Evolutionary conservation across 768 basidiomycete species (phyloP).

Genomic region (Ephemerocybe angulata): DNA sequence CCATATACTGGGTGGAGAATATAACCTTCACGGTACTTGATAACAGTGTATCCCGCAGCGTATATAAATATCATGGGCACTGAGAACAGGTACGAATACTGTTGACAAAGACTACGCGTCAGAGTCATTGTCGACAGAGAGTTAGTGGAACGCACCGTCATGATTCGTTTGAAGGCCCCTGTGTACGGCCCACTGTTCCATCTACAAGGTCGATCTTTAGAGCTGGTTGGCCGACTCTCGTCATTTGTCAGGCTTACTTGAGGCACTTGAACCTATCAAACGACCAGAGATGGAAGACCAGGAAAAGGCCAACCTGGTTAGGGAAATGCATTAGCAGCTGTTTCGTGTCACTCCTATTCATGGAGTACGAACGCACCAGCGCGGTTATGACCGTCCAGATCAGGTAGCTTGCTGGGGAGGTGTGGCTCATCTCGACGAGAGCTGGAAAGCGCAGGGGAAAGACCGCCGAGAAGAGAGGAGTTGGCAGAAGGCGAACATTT

Average conservation of each 20-base stretch:
- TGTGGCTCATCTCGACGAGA: constrained; percentile 51
- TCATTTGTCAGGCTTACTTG: too few relatives aligned
- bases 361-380: constrained; percentile 37
- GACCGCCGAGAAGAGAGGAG: background rate
- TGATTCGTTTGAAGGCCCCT: constrained; percentile 80
- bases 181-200: constrained; percentile 66
- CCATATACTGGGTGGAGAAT: constrained; percentile 40
- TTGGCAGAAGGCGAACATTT: background rate
- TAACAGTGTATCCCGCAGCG: constrained; percentile 58
- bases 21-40: constrained; percentile 75
- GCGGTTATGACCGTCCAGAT: constrained; percentile 57
- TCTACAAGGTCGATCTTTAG: constrained; percentile 30
- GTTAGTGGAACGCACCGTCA: constrained; percentile 58
- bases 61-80: constrained; percentile 59
- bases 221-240: constrained; percentile 2
- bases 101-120: too few relatives aligned
- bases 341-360: too few relatives aligned
- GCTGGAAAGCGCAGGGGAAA: constrained; percentile 19
- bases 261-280: constrained; percentile 78
- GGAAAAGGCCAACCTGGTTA: constrained; percentile 53
- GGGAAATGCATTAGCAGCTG: background rate
- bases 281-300: constrained; percentile 73
- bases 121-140: too few relatives aligned
- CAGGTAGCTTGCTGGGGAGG: constrained; percentile 56
- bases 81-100: constrained; percentile 71